A percentile compares a stretch with the other conserved stretches of the same genome.
Evolutionary conservation across 768 basidiomycete genomes (phyloP).

Genomic region (Boletus tomentosulus): DNA sequence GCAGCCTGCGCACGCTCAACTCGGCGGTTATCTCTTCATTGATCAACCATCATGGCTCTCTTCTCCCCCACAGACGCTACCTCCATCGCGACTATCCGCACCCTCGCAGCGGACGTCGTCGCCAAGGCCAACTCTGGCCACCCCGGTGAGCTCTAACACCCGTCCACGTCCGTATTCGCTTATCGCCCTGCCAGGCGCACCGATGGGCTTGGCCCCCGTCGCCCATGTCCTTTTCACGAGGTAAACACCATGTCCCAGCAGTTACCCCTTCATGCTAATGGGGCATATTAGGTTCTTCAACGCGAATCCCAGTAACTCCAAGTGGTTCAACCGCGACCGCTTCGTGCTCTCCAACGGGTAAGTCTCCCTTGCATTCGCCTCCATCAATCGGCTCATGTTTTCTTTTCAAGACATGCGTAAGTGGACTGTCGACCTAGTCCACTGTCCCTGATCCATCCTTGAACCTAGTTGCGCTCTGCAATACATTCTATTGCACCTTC

Average conservation of each 20-base stretch:
- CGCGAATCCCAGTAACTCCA: constrained; percentile 82
- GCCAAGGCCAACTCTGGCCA: constrained; percentile 92
- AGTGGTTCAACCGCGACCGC: constrained; percentile 96
- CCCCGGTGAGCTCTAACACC: constrained; percentile 51
- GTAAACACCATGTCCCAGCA: constrained; percentile 31
- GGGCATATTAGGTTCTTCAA: constrained; percentile 63
- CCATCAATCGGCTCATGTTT: constrained; percentile 8
- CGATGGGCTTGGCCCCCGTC: constrained; percentile 89
- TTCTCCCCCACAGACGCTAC: constrained; percentile 48
- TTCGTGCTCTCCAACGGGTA: constrained; percentile 96
- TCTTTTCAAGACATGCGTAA: constrained; percentile 63
- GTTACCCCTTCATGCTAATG: not conserved
- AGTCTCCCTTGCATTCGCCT: constrained; percentile 5
- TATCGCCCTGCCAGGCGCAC: constrained; percentile 56
- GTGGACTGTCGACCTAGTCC: constrained; percentile 18
- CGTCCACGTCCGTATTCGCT: constrained; percentile 4
- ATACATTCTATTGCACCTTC: constrained; percentile 86
- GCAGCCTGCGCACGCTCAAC: too few species aligned
- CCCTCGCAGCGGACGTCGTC: constrained; percentile 72
- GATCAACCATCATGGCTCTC: constrained; percentile 33
- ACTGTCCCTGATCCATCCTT: constrained; percentile 3
- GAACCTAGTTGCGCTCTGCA: constrained; percentile 79
- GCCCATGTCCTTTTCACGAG: constrained; percentile 78
- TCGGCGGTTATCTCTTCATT: too few species aligned
- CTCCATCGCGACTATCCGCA: constrained; percentile 69